Conservation (phyloP, 768 basidiomycete genomes). For the Termitomyces heimii region DNA sequence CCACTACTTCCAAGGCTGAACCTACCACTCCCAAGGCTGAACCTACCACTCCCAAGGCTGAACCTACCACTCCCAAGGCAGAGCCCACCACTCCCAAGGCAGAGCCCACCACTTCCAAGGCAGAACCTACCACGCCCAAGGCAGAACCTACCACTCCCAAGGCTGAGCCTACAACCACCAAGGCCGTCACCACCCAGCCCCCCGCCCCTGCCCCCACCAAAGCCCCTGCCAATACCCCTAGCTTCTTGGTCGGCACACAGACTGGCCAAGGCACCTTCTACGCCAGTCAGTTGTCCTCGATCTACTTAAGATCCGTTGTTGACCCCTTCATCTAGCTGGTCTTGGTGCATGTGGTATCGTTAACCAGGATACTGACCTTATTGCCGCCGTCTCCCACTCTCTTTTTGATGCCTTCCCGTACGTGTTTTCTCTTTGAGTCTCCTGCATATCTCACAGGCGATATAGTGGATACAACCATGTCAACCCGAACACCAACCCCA, state of each 20-base stretch:
- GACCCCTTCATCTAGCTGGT: constrained; percentile 33
- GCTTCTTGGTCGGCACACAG: constrained; percentile 44
- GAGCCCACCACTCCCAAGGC: constrained; percentile 1
- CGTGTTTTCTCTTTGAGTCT: constrained; percentile 17
- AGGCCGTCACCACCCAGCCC: neutral
- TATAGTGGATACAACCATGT: constrained; percentile 47
- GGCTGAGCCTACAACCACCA: constrained; percentile 9
- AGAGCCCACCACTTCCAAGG: constrained; percentile 9
- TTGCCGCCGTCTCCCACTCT: constrained; percentile 51
- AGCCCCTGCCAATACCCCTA: constrained; percentile 18
- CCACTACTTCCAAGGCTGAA: neutral
- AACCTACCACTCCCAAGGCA: neutral
- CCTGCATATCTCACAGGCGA: neutral
- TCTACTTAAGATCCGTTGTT: neutral
- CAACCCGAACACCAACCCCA: constrained; percentile 73
- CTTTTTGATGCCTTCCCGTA: constrained; percentile 61
- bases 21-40: constrained; percentile 7
- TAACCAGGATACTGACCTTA: constrained; percentile 44
- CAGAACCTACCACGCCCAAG: neutral
- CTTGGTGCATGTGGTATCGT: constrained; percentile 60
- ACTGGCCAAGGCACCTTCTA: constrained; percentile 56
- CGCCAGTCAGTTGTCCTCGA: constrained; percentile 25
- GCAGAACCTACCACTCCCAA: constrained; percentile 5
- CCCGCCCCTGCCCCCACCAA: neutral
- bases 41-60: constrained; percentile 9